Percentiles rank a stretch among this genome's conserved stretches.
Conservation (phyloP, 2,329 filamentous ascomycete genomes). For the Trichoderma sp. region DNA sequence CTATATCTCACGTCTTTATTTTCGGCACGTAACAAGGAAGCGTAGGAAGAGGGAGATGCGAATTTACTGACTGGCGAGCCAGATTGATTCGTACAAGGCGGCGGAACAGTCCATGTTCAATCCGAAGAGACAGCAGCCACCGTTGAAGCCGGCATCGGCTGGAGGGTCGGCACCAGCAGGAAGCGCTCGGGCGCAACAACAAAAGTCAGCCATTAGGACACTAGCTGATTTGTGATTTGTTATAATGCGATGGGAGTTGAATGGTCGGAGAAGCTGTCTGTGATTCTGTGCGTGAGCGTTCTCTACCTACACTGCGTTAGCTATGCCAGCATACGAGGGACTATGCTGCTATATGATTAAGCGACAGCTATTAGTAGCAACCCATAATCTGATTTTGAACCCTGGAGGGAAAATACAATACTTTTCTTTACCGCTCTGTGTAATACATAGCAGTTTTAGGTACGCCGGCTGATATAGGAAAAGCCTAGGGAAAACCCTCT, state of each 20-base stretch:
- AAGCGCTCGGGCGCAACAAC: conserved; percentile 28
- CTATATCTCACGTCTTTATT: conserved; percentile 62
- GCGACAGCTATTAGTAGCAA: neutral
- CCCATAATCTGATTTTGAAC: neutral
- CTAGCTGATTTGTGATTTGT: conserved; percentile 48
- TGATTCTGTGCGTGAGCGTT: conserved; percentile 6
- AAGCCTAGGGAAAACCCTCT: no score
- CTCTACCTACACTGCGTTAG: neutral
- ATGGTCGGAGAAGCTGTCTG: neutral
- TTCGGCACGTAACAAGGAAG: conserved; percentile 44
- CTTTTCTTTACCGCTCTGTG: no score
- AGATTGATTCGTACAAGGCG: conserved; percentile 61
- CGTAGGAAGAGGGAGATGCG: conserved; percentile 7
- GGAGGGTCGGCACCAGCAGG: conserved; percentile 17
- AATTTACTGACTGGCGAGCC: conserved; percentile 27
- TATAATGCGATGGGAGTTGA: neutral
- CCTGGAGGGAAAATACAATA: neutral
- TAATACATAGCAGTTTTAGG: no score
- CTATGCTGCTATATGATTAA: neutral
- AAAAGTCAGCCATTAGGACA: conserved; percentile 47
- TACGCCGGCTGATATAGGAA: no score
- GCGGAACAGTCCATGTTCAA: conserved; percentile 61
- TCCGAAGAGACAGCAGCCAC: conserved; percentile 39
- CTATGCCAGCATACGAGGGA: neutral
- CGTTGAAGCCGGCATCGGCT: neutral